These are phyloP conservation scores for Rhododendron simsii DNA, from an alignment of 148 eudicot species.

Conservation along the genomic window DNA sequence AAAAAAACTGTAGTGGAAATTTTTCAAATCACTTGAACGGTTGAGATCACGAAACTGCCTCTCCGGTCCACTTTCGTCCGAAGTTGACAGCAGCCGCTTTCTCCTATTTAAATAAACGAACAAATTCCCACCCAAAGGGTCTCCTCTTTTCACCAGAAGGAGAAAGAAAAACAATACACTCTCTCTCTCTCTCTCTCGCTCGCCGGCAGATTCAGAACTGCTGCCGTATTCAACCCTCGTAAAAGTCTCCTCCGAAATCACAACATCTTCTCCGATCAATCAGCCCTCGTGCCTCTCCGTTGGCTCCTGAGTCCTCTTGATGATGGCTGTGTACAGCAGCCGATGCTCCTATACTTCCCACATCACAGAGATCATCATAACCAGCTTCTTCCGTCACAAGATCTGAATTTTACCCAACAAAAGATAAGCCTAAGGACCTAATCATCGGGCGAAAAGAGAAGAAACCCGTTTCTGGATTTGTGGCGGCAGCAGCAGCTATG, in stretches of 20 bases:
- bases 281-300: neutral
- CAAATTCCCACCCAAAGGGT: too few relatives aligned
- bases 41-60: too few relatives aligned
- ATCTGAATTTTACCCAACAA: neutral
- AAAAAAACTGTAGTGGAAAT: too few relatives aligned
- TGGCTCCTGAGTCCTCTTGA: neutral
- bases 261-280: neutral
- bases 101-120: too few relatives aligned
- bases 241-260: neutral
- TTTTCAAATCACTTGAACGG: too few relatives aligned
- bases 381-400: slow-evolving; percentile 88
- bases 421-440: neutral
- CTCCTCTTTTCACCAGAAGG: too few relatives aligned
- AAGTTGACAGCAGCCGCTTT: too few relatives aligned
- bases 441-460: neutral
- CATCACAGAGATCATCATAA: slow-evolving; percentile 79
- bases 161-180: neutral
- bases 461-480: slow-evolving; percentile 7
- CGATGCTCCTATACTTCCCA: slow-evolving; percentile 75
- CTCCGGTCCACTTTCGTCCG: too few relatives aligned
- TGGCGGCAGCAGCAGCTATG: slow-evolving; percentile 17
- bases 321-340: slow-evolving; percentile 29
- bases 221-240: neutral
- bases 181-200: neutral
- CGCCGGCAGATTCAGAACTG: neutral